Percentiles rank a stretch among this genome's conserved stretches.
These are phyloP conservation scores for Candida tibetensis DNA, from an alignment of 805 yeast species.

Conservation along the genomic window DNA sequence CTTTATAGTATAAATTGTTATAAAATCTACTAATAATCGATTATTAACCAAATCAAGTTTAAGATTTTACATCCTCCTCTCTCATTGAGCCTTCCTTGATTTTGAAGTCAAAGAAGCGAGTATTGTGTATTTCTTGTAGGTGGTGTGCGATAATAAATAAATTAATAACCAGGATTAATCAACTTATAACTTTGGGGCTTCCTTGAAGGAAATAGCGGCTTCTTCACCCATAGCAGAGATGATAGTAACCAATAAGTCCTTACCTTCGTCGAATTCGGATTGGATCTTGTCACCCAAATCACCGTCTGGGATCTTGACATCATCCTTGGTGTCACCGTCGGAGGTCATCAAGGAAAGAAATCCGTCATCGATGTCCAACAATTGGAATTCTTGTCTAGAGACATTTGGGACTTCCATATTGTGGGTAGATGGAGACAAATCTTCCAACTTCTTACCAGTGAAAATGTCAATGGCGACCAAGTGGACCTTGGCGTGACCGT, in stretches of 20 bases:
- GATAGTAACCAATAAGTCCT: conserved; percentile 95
- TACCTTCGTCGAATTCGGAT: conserved; percentile 94
- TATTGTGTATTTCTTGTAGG: background rate
- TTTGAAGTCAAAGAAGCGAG: too few relatives aligned
- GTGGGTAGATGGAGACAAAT: conserved; percentile 99
- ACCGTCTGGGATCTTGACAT: conserved; percentile 97
- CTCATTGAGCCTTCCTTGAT: background rate
- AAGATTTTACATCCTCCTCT: background rate
- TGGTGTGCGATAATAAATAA: conserved; percentile 2
- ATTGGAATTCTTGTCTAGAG: conserved; percentile 91
- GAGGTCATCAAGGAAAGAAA: conserved; percentile 93
- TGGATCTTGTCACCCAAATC: conserved; percentile 93
- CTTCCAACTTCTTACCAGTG: conserved; percentile 99
- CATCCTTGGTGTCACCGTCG: conserved; percentile 99
- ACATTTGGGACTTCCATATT: conserved; percentile 99
- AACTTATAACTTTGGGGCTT: conserved; percentile 72
- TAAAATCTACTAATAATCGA: background rate
- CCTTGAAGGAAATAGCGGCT: conserved; percentile 98
- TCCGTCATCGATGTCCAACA: conserved; percentile 97
- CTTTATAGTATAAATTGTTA: background rate
- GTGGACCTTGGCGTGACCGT: conserved; percentile 99
- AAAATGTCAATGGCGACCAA: conserved; percentile 98
- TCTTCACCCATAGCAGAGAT: conserved; percentile 99
- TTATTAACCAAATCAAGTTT: background rate
- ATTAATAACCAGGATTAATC: background rate